Conservation (phyloP, 208 protist genomes). For the Trypanosomatidae sp. region DNA sequence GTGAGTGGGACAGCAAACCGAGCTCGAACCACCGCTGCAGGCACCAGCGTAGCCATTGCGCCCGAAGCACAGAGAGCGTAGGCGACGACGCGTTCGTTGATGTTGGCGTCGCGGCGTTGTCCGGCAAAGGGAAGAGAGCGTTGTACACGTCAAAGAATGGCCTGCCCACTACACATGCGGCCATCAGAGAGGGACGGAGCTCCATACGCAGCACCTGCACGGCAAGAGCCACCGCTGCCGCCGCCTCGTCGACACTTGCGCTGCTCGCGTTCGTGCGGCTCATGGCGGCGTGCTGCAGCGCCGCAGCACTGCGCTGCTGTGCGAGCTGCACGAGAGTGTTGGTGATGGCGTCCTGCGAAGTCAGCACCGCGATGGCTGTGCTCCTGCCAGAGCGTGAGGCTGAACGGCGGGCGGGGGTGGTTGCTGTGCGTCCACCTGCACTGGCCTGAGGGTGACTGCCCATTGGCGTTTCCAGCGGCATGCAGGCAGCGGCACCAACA, state of each 20-base stretch:
- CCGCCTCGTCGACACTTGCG: neutral
- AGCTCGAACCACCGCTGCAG: constrained; percentile 21
- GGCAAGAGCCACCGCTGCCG: constrained; percentile 15
- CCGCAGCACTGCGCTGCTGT: constrained; percentile 9
- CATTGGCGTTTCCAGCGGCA: neutral
- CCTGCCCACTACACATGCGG: neutral
- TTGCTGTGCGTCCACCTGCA: neutral
- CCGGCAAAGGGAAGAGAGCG: constrained; percentile 17
- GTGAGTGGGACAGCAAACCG: neutral
- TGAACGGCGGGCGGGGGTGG: neutral
- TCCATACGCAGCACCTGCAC: constrained; percentile 28
- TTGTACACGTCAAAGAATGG: constrained; percentile 23
- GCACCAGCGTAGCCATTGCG: constrained; percentile 30
- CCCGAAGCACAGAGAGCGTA: constrained; percentile 21
- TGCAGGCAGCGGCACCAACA: neutral
- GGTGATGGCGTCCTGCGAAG: constrained; percentile 10
- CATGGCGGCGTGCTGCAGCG: constrained; percentile 1
- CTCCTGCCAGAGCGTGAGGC: neutral
- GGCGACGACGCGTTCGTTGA: neutral
- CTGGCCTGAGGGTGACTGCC: neutral
- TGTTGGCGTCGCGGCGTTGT: neutral
- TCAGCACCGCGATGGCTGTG: neutral
- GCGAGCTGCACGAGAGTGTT: constrained; percentile 10
- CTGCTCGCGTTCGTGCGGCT: neutral
- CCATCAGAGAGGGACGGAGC: constrained; percentile 1